These are phyloP conservation scores for Fulvia fulva DNA, from an alignment of 2,329 filamentous ascomycete genomes.

Conservation along the genomic window DNA sequence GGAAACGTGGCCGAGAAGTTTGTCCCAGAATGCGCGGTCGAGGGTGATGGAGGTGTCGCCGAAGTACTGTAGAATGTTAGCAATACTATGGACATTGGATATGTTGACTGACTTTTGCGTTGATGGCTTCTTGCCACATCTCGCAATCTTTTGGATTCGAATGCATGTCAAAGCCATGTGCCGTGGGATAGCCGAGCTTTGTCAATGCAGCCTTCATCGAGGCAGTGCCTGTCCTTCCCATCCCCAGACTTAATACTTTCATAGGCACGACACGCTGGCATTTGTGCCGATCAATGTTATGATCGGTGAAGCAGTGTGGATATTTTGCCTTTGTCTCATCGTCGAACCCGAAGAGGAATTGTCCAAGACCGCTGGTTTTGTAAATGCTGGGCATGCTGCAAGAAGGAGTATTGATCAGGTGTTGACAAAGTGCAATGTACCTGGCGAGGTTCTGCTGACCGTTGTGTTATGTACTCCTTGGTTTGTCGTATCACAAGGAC, in stretches of 20 bases:
- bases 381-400: neutral
- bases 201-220: constrained; percentile 21
- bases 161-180: constrained; percentile 23
- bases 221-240: constrained; percentile 24
- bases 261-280: constrained; percentile 42
- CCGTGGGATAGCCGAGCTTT: constrained; percentile 20
- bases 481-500: too few species aligned
- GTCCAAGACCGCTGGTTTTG: neutral
- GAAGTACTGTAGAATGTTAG: constrained; percentile 6
- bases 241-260: constrained; percentile 22
- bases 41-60: constrained; percentile 7
- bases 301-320: constrained; percentile 48
- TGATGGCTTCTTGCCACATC: constrained; percentile 64
- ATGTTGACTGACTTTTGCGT: constrained; percentile 42
- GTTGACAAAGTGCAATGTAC: neutral
- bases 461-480: too few species aligned
- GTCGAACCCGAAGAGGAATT: constrained; percentile 19
- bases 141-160: constrained; percentile 58
- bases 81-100: neutral
- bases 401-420: neutral
- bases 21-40: constrained; percentile 27
- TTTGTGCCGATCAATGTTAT: constrained; percentile 61
- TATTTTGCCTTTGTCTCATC: constrained; percentile 30
- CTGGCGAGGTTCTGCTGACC: neutral
- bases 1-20: constrained; percentile 29